These are phyloP conservation scores for Starmerella floricola DNA, from an alignment of 805 yeast species.

Conservation along the genomic window DNA sequence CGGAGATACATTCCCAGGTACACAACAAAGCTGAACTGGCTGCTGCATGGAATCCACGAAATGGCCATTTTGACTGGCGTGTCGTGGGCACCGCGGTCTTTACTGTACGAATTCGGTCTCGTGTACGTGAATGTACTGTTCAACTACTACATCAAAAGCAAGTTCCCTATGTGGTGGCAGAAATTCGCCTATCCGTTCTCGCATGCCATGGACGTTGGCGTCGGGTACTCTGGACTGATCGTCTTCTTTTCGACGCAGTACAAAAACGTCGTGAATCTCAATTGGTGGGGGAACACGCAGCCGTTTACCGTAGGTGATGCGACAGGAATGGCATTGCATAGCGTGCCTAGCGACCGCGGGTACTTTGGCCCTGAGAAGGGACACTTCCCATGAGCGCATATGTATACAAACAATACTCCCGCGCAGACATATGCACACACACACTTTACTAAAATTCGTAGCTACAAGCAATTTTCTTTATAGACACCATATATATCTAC, in stretches of 20 bases:
- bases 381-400: constrained; percentile 10
- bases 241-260: constrained; percentile 35
- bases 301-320: constrained; percentile 14
- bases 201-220: constrained; percentile 41
- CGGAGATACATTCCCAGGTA: constrained; percentile 14
- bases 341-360: constrained; percentile 18
- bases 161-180: constrained; percentile 42
- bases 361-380: constrained; percentile 19
- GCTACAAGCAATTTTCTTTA: too few relatives aligned
- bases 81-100: constrained; percentile 37
- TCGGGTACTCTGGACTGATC: constrained; percentile 38
- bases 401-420: too few relatives aligned
- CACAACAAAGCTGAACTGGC: constrained; percentile 15
- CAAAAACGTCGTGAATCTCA: constrained; percentile 27
- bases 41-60: constrained; percentile 16
- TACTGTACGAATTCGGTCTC: constrained; percentile 35
- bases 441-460: too few relatives aligned
- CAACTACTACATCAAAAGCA: constrained; percentile 35
- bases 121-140: constrained; percentile 33
- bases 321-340: constrained; percentile 12
- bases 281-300: constrained; percentile 41
- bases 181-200: constrained; percentile 41
- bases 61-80: constrained; percentile 18
- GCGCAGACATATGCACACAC: too few relatives aligned
- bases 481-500: neutral